These are phyloP conservation scores for Porcisia deanei DNA, from an alignment of 208 protist genomes.

Conservation along the genomic window DNA sequence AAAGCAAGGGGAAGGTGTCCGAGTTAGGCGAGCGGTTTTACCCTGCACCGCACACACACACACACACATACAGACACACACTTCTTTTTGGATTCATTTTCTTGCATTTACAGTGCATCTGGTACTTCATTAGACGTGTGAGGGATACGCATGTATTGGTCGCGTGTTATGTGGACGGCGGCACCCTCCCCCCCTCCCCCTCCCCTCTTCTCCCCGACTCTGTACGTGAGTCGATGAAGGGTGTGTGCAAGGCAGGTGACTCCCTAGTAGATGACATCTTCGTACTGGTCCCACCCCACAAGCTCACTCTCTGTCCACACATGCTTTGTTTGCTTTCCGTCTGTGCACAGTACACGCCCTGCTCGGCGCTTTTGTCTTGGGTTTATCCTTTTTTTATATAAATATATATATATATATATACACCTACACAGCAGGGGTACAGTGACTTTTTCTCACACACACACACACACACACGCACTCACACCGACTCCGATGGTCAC, in stretches of 20 bases:
- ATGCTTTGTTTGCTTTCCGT: background rate
- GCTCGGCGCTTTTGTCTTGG: no score
- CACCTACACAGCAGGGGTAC: background rate
- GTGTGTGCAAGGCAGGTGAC: background rate
- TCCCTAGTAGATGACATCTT: background rate
- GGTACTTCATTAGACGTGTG: background rate
- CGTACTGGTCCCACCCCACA: no score
- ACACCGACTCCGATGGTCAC: conserved; percentile 6
- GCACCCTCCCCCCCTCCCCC: background rate
- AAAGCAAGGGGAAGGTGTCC: background rate
- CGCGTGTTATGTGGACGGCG: background rate
- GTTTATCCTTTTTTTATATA: no score
- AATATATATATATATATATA: no score
- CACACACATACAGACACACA: background rate
- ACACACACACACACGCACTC: background rate
- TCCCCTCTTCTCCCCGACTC: background rate
- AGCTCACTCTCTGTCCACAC: background rate
- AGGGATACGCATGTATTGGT: background rate
- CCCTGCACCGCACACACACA: background rate
- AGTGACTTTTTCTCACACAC: no score
- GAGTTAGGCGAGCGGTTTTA: background rate
- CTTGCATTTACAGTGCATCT: background rate
- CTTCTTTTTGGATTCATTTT: background rate
- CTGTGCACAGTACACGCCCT: no score
- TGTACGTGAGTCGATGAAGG: background rate